These are phyloP conservation scores for Ogataea glucozyma DNA, from an alignment of 805 yeast species.

Conservation along the genomic window DNA sequence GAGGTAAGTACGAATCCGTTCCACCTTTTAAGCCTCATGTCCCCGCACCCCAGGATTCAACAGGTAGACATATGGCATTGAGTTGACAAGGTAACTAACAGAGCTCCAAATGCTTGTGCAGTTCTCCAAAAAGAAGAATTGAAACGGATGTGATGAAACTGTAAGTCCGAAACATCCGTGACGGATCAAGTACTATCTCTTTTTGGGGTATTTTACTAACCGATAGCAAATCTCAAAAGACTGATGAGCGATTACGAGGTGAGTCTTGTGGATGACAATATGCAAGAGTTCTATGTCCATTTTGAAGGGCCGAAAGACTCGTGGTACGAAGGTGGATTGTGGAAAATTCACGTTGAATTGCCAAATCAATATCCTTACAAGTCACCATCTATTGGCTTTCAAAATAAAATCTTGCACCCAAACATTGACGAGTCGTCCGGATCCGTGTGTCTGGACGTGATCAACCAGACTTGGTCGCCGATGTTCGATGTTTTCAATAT, in stretches of 20 bases:
- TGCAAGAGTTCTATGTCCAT: constrained; percentile 84
- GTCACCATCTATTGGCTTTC: constrained; percentile 93
- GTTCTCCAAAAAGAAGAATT: constrained; percentile 75
- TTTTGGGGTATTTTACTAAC: constrained; percentile 8
- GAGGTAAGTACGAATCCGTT: constrained; percentile 13
- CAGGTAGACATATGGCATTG: not conserved
- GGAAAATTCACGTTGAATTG: constrained; percentile 90
- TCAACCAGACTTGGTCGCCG: constrained; percentile 98
- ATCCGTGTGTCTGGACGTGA: constrained; percentile 92
- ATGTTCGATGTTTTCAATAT: constrained; percentile 91
- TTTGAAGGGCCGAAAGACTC: constrained; percentile 86
- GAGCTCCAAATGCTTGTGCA: constrained; percentile 15
- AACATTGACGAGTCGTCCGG: constrained; percentile 91
- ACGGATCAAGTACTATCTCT: too few relatives aligned
- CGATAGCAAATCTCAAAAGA: constrained; percentile 29
- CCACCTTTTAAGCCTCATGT: too few relatives aligned
- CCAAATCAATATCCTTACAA: constrained; percentile 96
- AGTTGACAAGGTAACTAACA: not conserved
- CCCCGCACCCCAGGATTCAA: constrained; percentile 3
- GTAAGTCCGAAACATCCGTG: constrained; percentile 42
- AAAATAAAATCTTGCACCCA: constrained; percentile 90
- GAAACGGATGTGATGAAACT: constrained; percentile 96
- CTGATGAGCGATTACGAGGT: constrained; percentile 94
- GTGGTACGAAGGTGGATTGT: constrained; percentile 85
- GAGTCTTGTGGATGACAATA: constrained; percentile 72